Conservation (phyloP, 2,329 filamentous ascomycete genomes). For the Neonectria magnoliae region DNA sequence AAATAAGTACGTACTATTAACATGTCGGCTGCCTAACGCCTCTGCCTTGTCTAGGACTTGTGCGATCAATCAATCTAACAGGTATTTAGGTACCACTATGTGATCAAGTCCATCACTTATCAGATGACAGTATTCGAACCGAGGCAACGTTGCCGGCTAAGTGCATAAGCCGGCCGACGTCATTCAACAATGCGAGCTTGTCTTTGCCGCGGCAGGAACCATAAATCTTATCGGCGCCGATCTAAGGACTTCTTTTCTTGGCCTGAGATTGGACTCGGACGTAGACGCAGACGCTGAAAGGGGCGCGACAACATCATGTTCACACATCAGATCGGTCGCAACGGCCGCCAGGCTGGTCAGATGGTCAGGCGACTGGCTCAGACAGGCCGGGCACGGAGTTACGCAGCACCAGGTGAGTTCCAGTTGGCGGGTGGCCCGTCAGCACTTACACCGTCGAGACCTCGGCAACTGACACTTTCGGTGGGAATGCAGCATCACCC, state of each 20-base stretch:
- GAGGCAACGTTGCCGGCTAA: constrained; percentile 21
- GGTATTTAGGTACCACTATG: too few relatives aligned
- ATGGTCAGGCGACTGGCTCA: constrained; percentile 32
- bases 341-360: constrained; percentile 39
- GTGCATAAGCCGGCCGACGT: constrained; percentile 34
- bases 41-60: too few relatives aligned
- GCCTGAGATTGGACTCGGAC: not conserved
- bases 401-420: constrained; percentile 42
- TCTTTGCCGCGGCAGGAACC: constrained; percentile 39
- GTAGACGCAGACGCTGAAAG: not conserved
- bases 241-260: not conserved
- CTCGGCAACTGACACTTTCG: constrained; percentile 26
- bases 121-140: not conserved
- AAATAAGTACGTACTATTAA: too few relatives aligned
- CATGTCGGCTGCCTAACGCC: too few relatives aligned
- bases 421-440: not conserved
- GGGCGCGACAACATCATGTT: constrained; percentile 33
- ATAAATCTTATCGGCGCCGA: constrained; percentile 33
- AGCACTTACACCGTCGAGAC: constrained; percentile 12
- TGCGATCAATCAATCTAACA: not conserved
- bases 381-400: constrained; percentile 37
- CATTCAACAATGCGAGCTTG: constrained; percentile 25
- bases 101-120: too few relatives aligned
- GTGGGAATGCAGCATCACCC: constrained; percentile 17
- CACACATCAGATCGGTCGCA: constrained; percentile 37